Evolutionary conservation across 805 yeast genomes (phyloP), one percentile per base, ranked within the genome.

Genomic region (Kregervanrija delftensis): DNA sequence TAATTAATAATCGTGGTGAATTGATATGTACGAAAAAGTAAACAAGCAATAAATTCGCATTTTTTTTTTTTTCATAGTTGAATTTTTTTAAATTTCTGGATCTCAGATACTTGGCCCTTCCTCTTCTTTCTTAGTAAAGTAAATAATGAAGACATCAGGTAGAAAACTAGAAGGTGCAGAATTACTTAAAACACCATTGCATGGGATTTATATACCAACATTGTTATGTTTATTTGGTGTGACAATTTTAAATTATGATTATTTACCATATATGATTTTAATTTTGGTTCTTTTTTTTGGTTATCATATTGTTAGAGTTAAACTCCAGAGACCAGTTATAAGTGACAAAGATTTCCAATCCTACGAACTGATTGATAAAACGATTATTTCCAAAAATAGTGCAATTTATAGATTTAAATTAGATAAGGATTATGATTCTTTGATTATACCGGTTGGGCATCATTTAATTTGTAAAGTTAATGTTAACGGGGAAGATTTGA

Each of bases 361-460:
- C 12, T 73, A 83, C 54, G 93, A 85, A 63, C 66, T 86, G 55
- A 68, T 77, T 31, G 93, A 86, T 53, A 84, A 81, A 64, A 86
- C 91, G 1, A 68, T 86, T 42, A 72, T 86, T 46, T 77, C 86
- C 11, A 81, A 74, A 54, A 81, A 85, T 63, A 65, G 82, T 6
- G 89, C 90, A 37, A 77, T 86, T 48, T 86, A 84, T 60, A 70
- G 93, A 47, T 86, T 86, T 66, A 77, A 77, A 56, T 67, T 86
- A 55, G 68, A 68, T 47, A 73, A 79, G 44, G 79, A 78, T 4
- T 72, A 74, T 35, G 89, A 83, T 55, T 69, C 74, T 8, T 68
- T 86, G 53, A 69, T 77, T 44, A 72, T 84, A 39, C 89, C 91
- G 17, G 76, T 84, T 36, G 93, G 93, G 32, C 86, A 82, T 57